Evolutionary conservation across 2,329 filamentous ascomycete species (phyloP).

Genomic region (Sporothrix globosa): DNA sequence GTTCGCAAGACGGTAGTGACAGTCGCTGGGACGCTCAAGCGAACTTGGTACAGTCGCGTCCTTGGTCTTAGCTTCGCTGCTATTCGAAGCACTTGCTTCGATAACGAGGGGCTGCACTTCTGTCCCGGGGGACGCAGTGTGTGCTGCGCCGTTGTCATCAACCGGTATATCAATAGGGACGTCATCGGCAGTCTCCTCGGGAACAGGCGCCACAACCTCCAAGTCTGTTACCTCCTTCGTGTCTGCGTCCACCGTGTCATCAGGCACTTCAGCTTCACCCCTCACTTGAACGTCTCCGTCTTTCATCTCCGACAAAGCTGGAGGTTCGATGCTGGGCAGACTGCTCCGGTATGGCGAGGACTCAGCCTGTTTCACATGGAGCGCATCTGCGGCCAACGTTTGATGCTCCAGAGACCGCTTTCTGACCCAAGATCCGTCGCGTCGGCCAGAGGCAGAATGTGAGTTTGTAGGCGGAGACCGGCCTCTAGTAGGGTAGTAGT

Average conservation of each 20-base stretch:
- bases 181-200: background rate
- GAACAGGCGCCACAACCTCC: background rate
- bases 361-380: background rate
- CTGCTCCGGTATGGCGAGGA: background rate
- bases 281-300: background rate
- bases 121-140: background rate
- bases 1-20: background rate
- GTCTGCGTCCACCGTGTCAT: too few relatives aligned
- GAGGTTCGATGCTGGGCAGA: background rate
- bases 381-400: background rate
- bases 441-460: background rate
- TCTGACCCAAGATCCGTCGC: constrained; percentile 19
- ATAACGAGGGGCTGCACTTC: background rate
- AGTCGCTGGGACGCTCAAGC: background rate
- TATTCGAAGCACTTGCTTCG: background rate
- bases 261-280: background rate
- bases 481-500: constrained; percentile 53
- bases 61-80: background rate
- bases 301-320: background rate
- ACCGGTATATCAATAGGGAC: background rate
- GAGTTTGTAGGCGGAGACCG: constrained; percentile 53
- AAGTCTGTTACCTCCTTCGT: background rate
- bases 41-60: background rate
- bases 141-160: background rate
- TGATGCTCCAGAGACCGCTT: background rate